Base-by-base conservation (phyloP, 2,329 filamentous ascomycete genomes). In the Aspergillus novofumigatus region DNA sequence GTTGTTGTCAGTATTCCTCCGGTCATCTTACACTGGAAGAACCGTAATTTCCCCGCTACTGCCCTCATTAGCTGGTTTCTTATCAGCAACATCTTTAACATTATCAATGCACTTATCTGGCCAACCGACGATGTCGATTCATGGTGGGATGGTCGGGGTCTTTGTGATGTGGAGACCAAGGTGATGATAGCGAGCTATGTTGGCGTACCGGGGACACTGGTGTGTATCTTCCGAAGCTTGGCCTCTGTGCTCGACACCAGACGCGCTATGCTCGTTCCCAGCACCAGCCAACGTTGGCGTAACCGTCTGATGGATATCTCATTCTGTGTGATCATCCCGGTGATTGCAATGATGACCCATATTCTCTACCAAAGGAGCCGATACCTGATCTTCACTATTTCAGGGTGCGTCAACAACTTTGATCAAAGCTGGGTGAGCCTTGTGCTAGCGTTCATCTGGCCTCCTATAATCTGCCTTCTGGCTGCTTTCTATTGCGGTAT, bases 71-170 rank as follows among this genome's bases (percentile, higher is more conserved):
- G 77, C 52, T 87, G 83, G 78, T 72, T 83, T 53, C 71, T 81
- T 25, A 56, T 85, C n/a, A 69, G 80, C 57, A 87, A 87, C 64
- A 55, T 86, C 53, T 78, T 82, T 68, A 82, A 79, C 61, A 77
- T 85, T 60, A 70, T 85, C 75, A 89, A 90, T 65, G 77, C 85
- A 1, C 68, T 87, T 51, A 80, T 89, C 59, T 90, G 87, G 87
- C 80, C 81, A 0, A 81, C 77, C 7, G 83, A 87, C 61, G 75
- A 87, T 61, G 65, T 81, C 11, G 41, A 65, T 0, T 68, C 73
- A 5, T 85, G 82, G 80, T 90, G 80, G 79, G 70, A 80, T 57
- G 87, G 87, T 4, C 66, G 69, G 4, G 80, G 79, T 2, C 80
- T 87, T 57, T 90, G 87, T 71, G 87, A 90, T 68, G 73, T 90